phyloP scores from a whole-genome alignment of 2,329 filamentous ascomycete species.

The Epichloe festucae region DNA sequence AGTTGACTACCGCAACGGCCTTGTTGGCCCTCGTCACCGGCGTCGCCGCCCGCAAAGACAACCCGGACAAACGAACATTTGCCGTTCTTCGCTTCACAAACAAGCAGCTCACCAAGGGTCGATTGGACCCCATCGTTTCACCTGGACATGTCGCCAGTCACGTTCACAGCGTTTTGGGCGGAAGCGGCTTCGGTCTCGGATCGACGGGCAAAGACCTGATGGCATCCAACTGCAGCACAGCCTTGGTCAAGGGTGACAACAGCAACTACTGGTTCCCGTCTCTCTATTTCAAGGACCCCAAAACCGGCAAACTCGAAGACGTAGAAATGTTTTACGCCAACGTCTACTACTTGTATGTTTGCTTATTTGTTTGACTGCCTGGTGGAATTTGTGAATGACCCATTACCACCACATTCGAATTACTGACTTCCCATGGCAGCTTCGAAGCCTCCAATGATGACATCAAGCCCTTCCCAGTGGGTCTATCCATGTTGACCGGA shows the following conservation, averaged over 20 bases:
- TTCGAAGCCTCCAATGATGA: slow-evolving; percentile 52
- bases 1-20: slow-evolving; percentile 17
- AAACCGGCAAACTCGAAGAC: slow-evolving; percentile 48
- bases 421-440: slow-evolving; percentile 15
- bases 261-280: slow-evolving; percentile 68
- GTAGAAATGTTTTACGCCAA: slow-evolving; percentile 62
- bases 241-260: slow-evolving; percentile 53
- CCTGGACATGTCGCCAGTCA: slow-evolving; percentile 48
- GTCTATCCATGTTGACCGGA: slow-evolving; percentile 60
- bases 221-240: slow-evolving; percentile 56
- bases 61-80: slow-evolving; percentile 37
- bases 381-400: too few species aligned
- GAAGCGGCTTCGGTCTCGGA: slow-evolving; percentile 50
- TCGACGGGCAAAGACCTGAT: slow-evolving; percentile 48
- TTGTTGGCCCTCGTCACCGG: slow-evolving; percentile 27
- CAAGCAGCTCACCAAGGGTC: slow-evolving; percentile 47
- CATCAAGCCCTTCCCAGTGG: slow-evolving; percentile 55
- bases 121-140: slow-evolving; percentile 54
- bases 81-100: slow-evolving; percentile 62
- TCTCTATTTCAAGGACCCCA: slow-evolving; percentile 53
- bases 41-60: slow-evolving; percentile 26
- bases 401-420: not conserved
- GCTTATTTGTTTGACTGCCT: not conserved
- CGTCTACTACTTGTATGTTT: slow-evolving; percentile 57
- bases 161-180: slow-evolving; percentile 59